Evolutionary conservation across 2,329 filamentous ascomycete genomes (phyloP).

Genomic region (Fusarium keratoplasticum): DNA sequence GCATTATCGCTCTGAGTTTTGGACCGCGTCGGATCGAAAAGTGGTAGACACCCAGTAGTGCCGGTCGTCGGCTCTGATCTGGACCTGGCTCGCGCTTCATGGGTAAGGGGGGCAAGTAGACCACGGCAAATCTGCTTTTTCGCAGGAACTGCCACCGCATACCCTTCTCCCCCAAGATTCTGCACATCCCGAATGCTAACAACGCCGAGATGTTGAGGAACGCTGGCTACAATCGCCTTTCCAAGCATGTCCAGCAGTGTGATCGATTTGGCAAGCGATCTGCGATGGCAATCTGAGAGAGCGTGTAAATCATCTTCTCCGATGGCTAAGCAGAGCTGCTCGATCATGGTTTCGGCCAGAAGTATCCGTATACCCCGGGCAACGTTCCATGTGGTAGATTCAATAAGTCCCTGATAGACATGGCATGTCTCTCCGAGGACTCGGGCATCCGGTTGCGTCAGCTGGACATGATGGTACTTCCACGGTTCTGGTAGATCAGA

Average conservation of each 20-base stretch:
- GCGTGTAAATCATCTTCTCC: constrained; percentile 33
- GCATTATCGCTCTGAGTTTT: constrained; percentile 51
- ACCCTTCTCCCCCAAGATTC: constrained; percentile 30
- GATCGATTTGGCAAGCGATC: constrained; percentile 52
- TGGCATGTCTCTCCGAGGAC: constrained; percentile 58
- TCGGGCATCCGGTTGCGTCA: constrained; percentile 54
- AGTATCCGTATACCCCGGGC: constrained; percentile 60
- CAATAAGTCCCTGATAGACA: constrained; percentile 57
- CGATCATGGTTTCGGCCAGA: constrained; percentile 60
- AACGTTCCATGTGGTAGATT: constrained; percentile 62
- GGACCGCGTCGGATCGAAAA: constrained; percentile 55
- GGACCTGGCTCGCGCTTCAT: constrained; percentile 37
- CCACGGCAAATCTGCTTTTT: constrained; percentile 47
- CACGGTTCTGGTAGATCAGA: constrained; percentile 54
- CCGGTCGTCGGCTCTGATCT: constrained; percentile 1
- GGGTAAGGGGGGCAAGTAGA: constrained; percentile 38
- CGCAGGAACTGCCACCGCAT: constrained; percentile 43
- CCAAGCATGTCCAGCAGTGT: constrained; percentile 54
- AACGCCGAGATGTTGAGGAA: constrained; percentile 63
- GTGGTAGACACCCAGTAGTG: constrained; percentile 45
- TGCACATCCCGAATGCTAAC: constrained; percentile 54
- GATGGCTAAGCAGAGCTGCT: constrained; percentile 50
- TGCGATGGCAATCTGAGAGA: constrained; percentile 48
- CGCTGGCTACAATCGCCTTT: constrained; percentile 57
- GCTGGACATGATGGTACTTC: constrained; percentile 56